phyloP scores from a whole-genome alignment of 2,329 filamentous ascomycete species.

The Botryotinia narcissicola region DNA sequence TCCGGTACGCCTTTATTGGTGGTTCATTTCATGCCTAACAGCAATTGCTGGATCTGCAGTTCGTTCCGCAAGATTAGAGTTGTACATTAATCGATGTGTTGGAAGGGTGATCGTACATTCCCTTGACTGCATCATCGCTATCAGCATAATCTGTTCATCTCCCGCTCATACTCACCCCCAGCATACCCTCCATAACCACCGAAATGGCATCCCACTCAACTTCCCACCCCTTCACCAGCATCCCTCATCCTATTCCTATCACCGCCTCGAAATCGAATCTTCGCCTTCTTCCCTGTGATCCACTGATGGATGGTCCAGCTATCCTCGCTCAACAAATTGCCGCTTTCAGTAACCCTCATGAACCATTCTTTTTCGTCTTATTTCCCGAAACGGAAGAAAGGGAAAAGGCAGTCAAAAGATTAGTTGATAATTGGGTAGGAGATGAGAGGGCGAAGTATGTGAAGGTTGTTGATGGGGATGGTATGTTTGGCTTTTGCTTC shows the following conservation, averaged over 20 bases:
- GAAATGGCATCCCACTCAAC: neutral
- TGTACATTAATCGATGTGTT: neutral
- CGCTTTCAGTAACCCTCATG: slow-evolving; percentile 18
- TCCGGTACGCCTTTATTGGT: neutral
- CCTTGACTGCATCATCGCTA: neutral
- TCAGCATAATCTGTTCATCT: neutral
- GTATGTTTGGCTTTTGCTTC: neutral
- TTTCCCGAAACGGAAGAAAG: slow-evolving; percentile 23
- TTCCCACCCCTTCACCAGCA: neutral
- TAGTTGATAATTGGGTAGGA: slow-evolving; percentile 24
- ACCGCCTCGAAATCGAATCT: neutral
- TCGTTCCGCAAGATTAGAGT: neutral
- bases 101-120: neutral
- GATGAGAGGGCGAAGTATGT: slow-evolving; percentile 25
- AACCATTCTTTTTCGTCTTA: slow-evolving; percentile 27
- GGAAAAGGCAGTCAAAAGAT: slow-evolving; percentile 24
- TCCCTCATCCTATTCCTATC: neutral
- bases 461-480: slow-evolving; percentile 27
- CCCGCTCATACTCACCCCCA: too few relatives aligned
- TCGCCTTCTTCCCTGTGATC: slow-evolving; percentile 6
- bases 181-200: neutral
- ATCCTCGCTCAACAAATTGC: slow-evolving; percentile 24
- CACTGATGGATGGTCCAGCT: slow-evolving; percentile 21
- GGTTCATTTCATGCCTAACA: neutral
- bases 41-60: neutral